A percentile compares a stretch with the other conserved stretches of the same genome.
phyloP scores from a whole-genome alignment of 2,329 filamentous ascomycete species.

The Pyrenophora teres region DNA sequence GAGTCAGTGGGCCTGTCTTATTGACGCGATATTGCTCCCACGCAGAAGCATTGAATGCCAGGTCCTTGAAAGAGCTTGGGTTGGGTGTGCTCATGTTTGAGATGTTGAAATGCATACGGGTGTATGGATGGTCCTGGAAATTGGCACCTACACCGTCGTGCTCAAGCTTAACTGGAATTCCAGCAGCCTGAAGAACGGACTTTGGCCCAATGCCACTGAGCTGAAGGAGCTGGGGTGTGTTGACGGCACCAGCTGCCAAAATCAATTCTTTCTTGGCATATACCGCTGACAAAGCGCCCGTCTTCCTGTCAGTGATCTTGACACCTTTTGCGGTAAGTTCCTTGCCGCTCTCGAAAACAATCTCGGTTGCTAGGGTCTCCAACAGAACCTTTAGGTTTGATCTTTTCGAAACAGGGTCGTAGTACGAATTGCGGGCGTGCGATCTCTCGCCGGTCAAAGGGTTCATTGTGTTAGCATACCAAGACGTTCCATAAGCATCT shows the following conservation, averaged over 20 bases:
- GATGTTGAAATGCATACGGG: background rate
- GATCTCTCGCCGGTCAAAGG: conserved; percentile 36
- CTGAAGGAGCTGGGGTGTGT: conserved; percentile 60
- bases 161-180: conserved; percentile 31
- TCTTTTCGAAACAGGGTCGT: conserved; percentile 32
- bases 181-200: conserved; percentile 31
- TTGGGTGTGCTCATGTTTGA: no score
- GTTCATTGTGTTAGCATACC: conserved; percentile 45
- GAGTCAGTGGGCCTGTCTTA: conserved; percentile 35
- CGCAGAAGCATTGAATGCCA: conserved; percentile 35
- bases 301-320: conserved; percentile 26
- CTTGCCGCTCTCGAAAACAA: conserved; percentile 29
- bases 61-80: background rate
- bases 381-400: conserved; percentile 39
- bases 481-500: conserved; percentile 41
- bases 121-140: conserved; percentile 43
- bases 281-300: conserved; percentile 14
- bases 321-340: conserved; percentile 32
- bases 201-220: conserved; percentile 40
- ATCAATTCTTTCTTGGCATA: conserved; percentile 58
- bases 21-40: conserved; percentile 32
- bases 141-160: conserved; percentile 41
- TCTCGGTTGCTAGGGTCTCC: conserved; percentile 24
- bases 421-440: conserved; percentile 40
- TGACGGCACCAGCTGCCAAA: conserved; percentile 61